These are phyloP conservation scores for Exophiala sp. DNA, from an alignment of 2,329 filamentous ascomycete species.

Conservation along the genomic window DNA sequence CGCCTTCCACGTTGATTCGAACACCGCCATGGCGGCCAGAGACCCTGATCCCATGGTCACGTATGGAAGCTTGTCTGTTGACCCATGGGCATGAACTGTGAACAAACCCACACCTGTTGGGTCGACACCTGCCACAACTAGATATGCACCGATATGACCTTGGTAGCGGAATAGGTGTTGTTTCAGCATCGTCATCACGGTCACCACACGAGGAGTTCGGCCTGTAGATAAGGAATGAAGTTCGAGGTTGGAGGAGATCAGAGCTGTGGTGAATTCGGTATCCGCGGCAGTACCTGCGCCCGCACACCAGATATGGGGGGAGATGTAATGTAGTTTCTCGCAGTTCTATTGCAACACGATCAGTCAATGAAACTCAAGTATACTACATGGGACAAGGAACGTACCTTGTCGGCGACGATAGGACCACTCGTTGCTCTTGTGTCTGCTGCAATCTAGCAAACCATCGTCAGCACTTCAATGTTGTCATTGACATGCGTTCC, in stretches of 20 bases:
- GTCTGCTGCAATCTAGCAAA: slow-evolving; percentile 82
- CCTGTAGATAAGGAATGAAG: slow-evolving; percentile 94
- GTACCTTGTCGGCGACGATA: slow-evolving; percentile 95
- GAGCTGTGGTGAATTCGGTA: slow-evolving; percentile 96
- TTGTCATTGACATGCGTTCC: too few relatives aligned
- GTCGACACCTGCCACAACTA: slow-evolving; percentile 94
- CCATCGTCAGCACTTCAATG: slow-evolving; percentile 25
- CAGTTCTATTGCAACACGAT: slow-evolving; percentile 65
- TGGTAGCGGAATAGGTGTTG: slow-evolving; percentile 99
- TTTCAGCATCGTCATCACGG: slow-evolving; percentile 99
- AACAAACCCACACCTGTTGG: slow-evolving; percentile 93
- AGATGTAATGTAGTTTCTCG: slow-evolving; percentile 98
- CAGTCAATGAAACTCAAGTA: background rate
- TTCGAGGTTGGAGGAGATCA: slow-evolving; percentile 98
- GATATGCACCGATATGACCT: slow-evolving; percentile 94
- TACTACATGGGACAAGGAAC: slow-evolving; percentile 7
- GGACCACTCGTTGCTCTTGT: slow-evolving; percentile 95
- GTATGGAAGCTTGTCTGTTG: slow-evolving; percentile 97
- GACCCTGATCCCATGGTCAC: slow-evolving; percentile 98
- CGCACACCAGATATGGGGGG: slow-evolving; percentile 98
- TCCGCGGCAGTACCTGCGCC: slow-evolving; percentile 96
- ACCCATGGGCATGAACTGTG: slow-evolving; percentile 97
- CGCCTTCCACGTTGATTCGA: slow-evolving; percentile 92
- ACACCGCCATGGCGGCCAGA: slow-evolving; percentile 94
- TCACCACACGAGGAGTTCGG: slow-evolving; percentile 94